phyloP scores from a whole-genome alignment of 768 basidiomycete species.

The Psilocybe subaeruginosa region DNA sequence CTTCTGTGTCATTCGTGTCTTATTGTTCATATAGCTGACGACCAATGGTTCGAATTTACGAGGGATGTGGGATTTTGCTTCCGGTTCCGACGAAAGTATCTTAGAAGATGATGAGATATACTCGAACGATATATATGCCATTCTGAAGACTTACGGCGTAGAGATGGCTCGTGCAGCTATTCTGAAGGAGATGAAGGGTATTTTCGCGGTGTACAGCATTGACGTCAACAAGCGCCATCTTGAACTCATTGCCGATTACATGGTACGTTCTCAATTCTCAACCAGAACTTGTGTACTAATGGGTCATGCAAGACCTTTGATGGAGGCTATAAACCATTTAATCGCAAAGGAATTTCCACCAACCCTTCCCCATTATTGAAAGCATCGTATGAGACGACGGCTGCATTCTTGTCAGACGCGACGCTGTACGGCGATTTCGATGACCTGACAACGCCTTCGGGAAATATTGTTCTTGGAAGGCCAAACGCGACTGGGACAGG shows the following conservation, averaged over 20 bases:
- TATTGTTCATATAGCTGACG: slow-evolving; percentile 51
- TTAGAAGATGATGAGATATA: slow-evolving; percentile 82
- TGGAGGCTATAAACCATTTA: slow-evolving; percentile 97
- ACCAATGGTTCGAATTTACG: slow-evolving; percentile 94
- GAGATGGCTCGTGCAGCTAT: slow-evolving; percentile 95
- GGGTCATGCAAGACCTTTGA: slow-evolving; percentile 81
- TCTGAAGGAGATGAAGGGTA: slow-evolving; percentile 86
- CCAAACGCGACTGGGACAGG: slow-evolving; percentile 94
- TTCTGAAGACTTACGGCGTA: slow-evolving; percentile 91
- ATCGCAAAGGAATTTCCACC: slow-evolving; percentile 90
- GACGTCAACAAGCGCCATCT: slow-evolving; percentile 93
- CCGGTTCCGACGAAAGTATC: slow-evolving; percentile 52
- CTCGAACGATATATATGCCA: slow-evolving; percentile 94
- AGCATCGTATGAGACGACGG: slow-evolving; percentile 97
- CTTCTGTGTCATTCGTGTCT: slow-evolving; percentile 2
- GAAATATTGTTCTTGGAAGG: slow-evolving; percentile 88
- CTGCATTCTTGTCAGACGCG: slow-evolving; percentile 91
- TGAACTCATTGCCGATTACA: slow-evolving; percentile 98
- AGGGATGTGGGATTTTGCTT: slow-evolving; percentile 83
- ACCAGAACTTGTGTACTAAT: not conserved
- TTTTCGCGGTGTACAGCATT: slow-evolving; percentile 95
- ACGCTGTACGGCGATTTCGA: slow-evolving; percentile 96
- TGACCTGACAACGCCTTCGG: slow-evolving; percentile 86
- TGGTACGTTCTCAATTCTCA: slow-evolving; percentile 60
- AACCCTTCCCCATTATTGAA: slow-evolving; percentile 96